Percentiles rank a stretch among this genome's conserved stretches.
phyloP scores from a whole-genome alignment of 177 flowering plant species.

The Tripterygium wilfordii region DNA sequence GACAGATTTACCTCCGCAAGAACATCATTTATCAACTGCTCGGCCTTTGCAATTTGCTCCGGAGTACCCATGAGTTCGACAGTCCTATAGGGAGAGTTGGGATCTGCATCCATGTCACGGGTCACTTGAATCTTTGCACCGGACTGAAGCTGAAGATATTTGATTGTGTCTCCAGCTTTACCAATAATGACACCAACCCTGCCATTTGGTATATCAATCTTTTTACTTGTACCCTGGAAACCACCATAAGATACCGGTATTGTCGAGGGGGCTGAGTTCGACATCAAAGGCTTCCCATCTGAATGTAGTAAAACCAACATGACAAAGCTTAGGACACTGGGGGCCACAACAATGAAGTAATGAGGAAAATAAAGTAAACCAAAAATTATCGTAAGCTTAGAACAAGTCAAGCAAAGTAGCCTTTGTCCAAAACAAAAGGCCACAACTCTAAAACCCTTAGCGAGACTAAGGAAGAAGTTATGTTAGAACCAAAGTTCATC shows the following conservation, averaged over 20 bases:
- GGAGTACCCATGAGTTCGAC: constrained; percentile 91
- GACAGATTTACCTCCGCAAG: constrained; percentile 60
- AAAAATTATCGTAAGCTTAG: too few relatives aligned
- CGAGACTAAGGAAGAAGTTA: too few relatives aligned
- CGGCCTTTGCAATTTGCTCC: constrained; percentile 86
- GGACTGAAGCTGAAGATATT: constrained; percentile 87
- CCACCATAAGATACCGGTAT: constrained; percentile 50
- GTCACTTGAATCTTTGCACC: constrained; percentile 99
- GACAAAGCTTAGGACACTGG: background rate
- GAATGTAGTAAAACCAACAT: constrained; percentile 6
- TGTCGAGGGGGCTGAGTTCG: constrained; percentile 26
- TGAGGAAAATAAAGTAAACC: background rate
- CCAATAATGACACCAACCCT: constrained; percentile 99
- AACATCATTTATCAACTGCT: constrained; percentile 80
- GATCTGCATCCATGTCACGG: constrained; percentile 93
- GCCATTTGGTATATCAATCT: constrained; percentile 92
- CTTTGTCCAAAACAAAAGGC: too few relatives aligned
- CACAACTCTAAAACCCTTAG: too few relatives aligned
- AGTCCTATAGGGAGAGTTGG: constrained; percentile 50
- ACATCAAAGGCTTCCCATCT: constrained; percentile 34
- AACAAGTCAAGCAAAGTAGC: too few relatives aligned
- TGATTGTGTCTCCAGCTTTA: constrained; percentile 94
- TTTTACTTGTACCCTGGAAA: constrained; percentile 67
- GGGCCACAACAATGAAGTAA: background rate
- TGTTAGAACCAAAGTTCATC: too few relatives aligned